Evolutionary conservation across 495 filamentous ascomycete genomes (phyloP).

Genomic region (Chaetomium cochliodes): DNA sequence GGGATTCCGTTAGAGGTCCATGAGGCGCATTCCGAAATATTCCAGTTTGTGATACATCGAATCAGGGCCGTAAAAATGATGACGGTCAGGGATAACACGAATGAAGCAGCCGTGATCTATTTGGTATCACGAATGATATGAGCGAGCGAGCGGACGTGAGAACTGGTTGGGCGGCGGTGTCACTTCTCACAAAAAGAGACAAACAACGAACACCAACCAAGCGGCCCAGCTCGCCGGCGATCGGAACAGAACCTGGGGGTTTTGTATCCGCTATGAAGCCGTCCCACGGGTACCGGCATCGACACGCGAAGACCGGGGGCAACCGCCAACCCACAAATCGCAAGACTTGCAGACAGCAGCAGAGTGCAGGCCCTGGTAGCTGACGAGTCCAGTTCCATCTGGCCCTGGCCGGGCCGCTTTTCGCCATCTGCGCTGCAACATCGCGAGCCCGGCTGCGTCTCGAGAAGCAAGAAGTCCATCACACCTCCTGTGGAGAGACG

Average conservation of each 20-base stretch:
- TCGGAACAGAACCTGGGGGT: slow-evolving; percentile 12
- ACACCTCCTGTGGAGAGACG: not conserved
- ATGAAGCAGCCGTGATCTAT: not conserved
- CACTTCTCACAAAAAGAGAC: not conserved
- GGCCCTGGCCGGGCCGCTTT: slow-evolving; percentile 8
- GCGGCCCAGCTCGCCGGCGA: slow-evolving; percentile 7
- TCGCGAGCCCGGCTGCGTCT: not conserved
- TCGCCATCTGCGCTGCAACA: not conserved
- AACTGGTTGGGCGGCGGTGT: not conserved
- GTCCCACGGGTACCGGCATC: slow-evolving; percentile 32
- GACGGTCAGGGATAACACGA: slow-evolving; percentile 5
- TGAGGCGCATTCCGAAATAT: not conserved
- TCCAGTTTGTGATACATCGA: slow-evolving; percentile 13
- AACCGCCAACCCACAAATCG: not conserved
- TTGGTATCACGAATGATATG: not conserved
- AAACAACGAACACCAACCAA: slow-evolving; percentile 13
- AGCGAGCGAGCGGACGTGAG: not conserved
- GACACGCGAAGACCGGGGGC: slow-evolving; percentile 13
- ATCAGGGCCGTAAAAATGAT: not conserved
- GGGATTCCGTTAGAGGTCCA: slow-evolving; percentile 3
- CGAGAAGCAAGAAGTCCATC: not conserved
- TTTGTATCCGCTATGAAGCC: slow-evolving; percentile 25
- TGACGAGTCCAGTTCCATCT: slow-evolving; percentile 18
- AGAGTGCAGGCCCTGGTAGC: not conserved
- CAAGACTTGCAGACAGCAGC: slow-evolving; percentile 5